Conservation (phyloP, 768 basidiomycete species). For the Rhodocollybia butyracea region DNA sequence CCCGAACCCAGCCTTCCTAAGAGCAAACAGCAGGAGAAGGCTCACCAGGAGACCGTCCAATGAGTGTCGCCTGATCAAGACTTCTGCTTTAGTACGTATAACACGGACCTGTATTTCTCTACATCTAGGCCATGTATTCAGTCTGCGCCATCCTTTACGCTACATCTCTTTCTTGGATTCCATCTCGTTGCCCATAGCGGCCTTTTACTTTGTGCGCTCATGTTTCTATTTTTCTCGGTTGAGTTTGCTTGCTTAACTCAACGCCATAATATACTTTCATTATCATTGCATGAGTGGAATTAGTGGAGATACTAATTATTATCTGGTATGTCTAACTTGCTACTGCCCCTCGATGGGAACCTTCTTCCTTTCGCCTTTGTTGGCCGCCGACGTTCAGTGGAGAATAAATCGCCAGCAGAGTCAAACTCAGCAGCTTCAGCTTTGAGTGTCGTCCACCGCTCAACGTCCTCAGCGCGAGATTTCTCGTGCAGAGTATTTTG, state of each 20-base stretch:
- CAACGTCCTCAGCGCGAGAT: constrained; percentile 11
- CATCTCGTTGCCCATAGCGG: not conserved
- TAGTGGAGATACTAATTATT: too few relatives aligned
- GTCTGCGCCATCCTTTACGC: not conserved
- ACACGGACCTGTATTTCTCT: not conserved
- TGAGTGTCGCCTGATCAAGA: constrained; percentile 8
- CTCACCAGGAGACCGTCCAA: constrained; percentile 9
- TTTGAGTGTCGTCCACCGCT: constrained; percentile 13
- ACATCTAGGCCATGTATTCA: not conserved
- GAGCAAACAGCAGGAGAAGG: not conserved
- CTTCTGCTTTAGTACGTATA: not conserved
- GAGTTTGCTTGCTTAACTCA: too few relatives aligned
- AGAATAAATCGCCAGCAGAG: constrained; percentile 8
- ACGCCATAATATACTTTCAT: too few relatives aligned
- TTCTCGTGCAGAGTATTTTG: constrained; percentile 11
- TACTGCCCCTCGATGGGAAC: too few relatives aligned
- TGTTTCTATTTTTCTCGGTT: too few relatives aligned
- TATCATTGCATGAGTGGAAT: too few relatives aligned
- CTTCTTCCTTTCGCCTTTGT: not conserved
- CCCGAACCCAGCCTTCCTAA: constrained; percentile 10
- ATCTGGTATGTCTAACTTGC: too few relatives aligned
- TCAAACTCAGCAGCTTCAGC: constrained; percentile 11
- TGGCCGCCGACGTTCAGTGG: constrained; percentile 1
- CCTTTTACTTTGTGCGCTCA: too few relatives aligned
- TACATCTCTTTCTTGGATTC: not conserved